Conservation (phyloP, 75 land plant species). For the Sequoiadendron giganteum region DNA sequence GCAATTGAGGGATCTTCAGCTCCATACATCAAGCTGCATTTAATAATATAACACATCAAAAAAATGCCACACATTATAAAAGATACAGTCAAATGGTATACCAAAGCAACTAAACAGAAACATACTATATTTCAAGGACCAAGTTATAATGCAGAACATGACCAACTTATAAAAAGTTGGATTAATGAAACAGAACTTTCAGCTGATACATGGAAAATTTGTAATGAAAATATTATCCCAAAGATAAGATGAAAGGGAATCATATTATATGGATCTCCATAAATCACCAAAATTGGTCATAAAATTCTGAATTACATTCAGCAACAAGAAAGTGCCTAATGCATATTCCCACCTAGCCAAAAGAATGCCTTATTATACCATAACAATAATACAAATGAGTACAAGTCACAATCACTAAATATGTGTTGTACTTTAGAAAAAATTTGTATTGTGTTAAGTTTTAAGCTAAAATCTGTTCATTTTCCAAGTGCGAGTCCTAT, state of each 20-base stretch:
- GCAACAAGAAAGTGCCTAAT: no score
- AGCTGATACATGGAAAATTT: not conserved
- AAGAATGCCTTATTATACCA: no score
- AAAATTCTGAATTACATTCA: no score
- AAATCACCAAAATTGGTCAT: not conserved
- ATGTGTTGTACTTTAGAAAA: no score
- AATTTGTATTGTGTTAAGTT: no score
- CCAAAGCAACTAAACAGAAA: not conserved
- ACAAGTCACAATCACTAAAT: no score
- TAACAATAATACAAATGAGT: no score
- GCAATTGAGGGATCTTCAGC: conserved; percentile 99
- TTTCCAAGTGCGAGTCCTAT: no score
- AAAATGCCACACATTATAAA: not conserved
- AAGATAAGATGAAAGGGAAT: not conserved
- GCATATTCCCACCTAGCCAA: no score
- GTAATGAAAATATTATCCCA: not conserved
- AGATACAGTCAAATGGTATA: not conserved
- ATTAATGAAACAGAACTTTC: not conserved
- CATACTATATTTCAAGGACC: not conserved
- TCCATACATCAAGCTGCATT: conserved; percentile 90
- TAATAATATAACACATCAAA: not conserved
- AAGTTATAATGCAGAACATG: not conserved
- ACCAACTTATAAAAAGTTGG: not conserved
- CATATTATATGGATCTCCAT: not conserved
- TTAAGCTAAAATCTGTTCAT: no score